phyloP scores from a whole-genome alignment of 345 rosid species.

The Syzygium aromaticum region DNA sequence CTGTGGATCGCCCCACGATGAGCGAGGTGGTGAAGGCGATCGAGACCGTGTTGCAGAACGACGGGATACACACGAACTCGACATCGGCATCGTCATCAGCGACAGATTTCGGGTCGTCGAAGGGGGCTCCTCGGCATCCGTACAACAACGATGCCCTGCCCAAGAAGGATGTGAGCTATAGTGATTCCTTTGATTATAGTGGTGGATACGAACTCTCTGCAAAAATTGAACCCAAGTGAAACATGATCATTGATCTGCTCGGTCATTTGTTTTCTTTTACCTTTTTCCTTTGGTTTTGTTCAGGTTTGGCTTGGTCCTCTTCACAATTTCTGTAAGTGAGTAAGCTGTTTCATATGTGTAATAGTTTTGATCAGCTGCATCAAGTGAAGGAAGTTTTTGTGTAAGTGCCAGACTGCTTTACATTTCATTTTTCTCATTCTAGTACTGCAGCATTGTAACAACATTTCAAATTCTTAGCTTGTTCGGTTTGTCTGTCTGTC shows the following conservation, averaged over 20 bases:
- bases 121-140: constrained; percentile 37
- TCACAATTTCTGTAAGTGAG: background rate
- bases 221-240: constrained; percentile 62
- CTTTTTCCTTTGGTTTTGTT: background rate
- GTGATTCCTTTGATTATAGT: constrained; percentile 60
- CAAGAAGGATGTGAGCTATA: constrained; percentile 22
- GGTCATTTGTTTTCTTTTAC: background rate
- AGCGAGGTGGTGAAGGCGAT: constrained; percentile 75
- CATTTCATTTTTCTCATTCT: background rate
- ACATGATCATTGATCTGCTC: background rate
- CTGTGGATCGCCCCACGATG: constrained; percentile 78
- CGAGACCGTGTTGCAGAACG: constrained; percentile 67
- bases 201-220: constrained; percentile 55
- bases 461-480: background rate
- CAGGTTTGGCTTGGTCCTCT: background rate
- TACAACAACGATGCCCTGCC: constrained; percentile 41
- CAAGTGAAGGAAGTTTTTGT: background rate
- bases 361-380: background rate
- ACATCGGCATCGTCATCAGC: constrained; percentile 77
- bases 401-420: background rate
- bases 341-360: background rate
- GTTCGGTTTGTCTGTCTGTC: background rate
- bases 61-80: constrained; percentile 61
- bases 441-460: background rate
- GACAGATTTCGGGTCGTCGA: constrained; percentile 57